Conservation (phyloP, 2,329 filamentous ascomycete genomes). For the Tolypocladium capitatum region DNA sequence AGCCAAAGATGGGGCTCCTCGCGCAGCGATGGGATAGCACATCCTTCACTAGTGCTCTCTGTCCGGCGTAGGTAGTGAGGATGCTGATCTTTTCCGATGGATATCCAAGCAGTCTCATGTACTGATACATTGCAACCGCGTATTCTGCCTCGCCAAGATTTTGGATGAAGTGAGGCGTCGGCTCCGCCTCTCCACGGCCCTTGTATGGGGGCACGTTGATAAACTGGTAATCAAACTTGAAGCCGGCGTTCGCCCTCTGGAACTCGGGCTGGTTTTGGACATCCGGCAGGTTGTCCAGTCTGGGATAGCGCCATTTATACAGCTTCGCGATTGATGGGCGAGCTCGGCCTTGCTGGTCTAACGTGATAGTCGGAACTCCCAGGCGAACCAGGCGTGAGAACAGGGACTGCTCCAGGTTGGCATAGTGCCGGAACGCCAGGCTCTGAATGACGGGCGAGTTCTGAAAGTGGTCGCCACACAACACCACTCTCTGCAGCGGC, state of each 20-base stretch:
- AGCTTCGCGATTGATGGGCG: constrained; percentile 76
- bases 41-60: constrained; percentile 76
- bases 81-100: constrained; percentile 75
- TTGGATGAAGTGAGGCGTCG: constrained; percentile 87
- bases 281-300: constrained; percentile 64
- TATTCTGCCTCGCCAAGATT: constrained; percentile 97
- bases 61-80: constrained; percentile 85
- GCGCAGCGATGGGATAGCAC: constrained; percentile 75
- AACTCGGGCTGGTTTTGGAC: constrained; percentile 61
- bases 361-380: constrained; percentile 77
- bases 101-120: constrained; percentile 93
- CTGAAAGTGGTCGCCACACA: constrained; percentile 91
- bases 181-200: constrained; percentile 75
- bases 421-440: constrained; percentile 84
- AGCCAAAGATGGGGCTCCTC: constrained; percentile 70
- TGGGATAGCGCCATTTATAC: constrained; percentile 86
- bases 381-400: constrained; percentile 85
- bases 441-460: constrained; percentile 96
- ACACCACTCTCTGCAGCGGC: constrained; percentile 72
- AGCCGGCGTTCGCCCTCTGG: constrained; percentile 72
- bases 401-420: constrained; percentile 89
- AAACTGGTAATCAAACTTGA: constrained; percentile 91
- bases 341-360: constrained; percentile 89
- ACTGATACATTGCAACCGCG: constrained; percentile 87
- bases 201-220: constrained; percentile 93